phyloP scores from a whole-genome alignment of 352 stramenopile species.

The Globisporangium okanoganense region DNA sequence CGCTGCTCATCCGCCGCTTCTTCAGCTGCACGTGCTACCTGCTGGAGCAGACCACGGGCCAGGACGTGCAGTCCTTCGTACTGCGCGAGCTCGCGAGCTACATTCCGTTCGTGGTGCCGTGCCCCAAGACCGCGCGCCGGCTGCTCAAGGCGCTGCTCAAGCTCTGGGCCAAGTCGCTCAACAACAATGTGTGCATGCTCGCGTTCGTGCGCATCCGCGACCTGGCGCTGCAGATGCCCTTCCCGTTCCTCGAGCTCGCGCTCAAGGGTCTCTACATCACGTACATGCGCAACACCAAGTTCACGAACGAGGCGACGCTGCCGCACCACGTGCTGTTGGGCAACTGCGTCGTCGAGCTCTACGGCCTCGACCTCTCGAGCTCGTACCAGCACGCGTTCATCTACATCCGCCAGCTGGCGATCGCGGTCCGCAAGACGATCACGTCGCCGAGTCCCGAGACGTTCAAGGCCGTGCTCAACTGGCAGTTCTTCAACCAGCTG shows the following conservation, averaged over 20 bases:
- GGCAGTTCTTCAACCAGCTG: constrained; percentile 98
- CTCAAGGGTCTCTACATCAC: constrained; percentile 96
- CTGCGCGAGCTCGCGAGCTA: constrained; percentile 79
- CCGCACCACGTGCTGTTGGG: constrained; percentile 90
- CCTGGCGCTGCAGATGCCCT: constrained; percentile 92
- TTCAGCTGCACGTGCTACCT: constrained; percentile 92
- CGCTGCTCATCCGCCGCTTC: constrained; percentile 89
- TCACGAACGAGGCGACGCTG: constrained; percentile 87
- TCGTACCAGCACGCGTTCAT: constrained; percentile 99
- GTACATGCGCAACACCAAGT: constrained; percentile 96
- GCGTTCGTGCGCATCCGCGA: constrained; percentile 96
- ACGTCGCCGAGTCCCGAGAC: constrained; percentile 90
- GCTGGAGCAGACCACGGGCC: constrained; percentile 80
- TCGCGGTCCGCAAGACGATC: constrained; percentile 96
- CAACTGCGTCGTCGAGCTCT: constrained; percentile 99
- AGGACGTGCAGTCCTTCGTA: constrained; percentile 82
- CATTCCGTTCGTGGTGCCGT: constrained; percentile 64
- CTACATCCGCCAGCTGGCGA: constrained; percentile 98
- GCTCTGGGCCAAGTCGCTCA: constrained; percentile 82
- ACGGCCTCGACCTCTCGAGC: constrained; percentile 93
- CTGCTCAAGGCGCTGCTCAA: constrained; percentile 84
- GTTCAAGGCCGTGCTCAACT: constrained; percentile 92
- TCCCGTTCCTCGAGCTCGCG: constrained; percentile 95
- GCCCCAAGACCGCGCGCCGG: constrained; percentile 55
- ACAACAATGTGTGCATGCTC: constrained; percentile 85